Evolutionary conservation across 2,329 filamentous ascomycete genomes (phyloP).

Genomic region (Xylariaceae sp.): DNA sequence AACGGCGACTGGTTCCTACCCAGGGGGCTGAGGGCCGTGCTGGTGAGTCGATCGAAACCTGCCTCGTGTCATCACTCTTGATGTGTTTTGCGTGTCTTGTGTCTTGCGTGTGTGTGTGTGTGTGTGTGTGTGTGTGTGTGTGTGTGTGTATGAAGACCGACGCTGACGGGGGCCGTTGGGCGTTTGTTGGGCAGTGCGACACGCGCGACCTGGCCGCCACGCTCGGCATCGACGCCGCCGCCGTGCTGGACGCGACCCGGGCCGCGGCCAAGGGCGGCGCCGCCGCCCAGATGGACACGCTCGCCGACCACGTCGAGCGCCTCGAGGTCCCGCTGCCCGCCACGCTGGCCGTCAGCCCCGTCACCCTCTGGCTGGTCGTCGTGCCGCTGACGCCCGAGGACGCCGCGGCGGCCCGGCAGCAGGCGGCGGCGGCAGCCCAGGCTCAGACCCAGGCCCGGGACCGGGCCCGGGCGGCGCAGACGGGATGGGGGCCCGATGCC

Average conservation of each 20-base stretch:
- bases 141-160: too few relatives aligned
- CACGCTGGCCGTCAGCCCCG: constrained; percentile 9
- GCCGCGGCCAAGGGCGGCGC: constrained; percentile 7
- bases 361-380: constrained; percentile 31
- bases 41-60: too few relatives aligned
- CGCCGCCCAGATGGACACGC: constrained; percentile 9
- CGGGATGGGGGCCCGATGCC: too few relatives aligned
- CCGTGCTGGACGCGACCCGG: constrained; percentile 29
- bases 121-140: too few relatives aligned
- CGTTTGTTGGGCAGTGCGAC: constrained; percentile 30
- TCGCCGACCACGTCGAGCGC: constrained; percentile 18
- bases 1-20: constrained; percentile 35
- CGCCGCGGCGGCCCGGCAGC: too few relatives aligned
- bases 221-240: constrained; percentile 5
- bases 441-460: too few relatives aligned
- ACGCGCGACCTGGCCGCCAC: constrained; percentile 7
- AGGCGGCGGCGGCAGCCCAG: too few relatives aligned
- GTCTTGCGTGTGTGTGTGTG: too few relatives aligned
- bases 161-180: too few relatives aligned
- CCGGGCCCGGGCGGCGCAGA: too few relatives aligned
- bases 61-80: too few relatives aligned
- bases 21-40: constrained; percentile 28
- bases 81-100: too few relatives aligned
- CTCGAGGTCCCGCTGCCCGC: constrained; percentile 10
- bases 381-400: constrained; percentile 3